Percentiles rank a stretch among this genome's conserved stretches.
Evolutionary conservation across 805 yeast species (phyloP).

Genomic region (Yarrowia porcina): DNA sequence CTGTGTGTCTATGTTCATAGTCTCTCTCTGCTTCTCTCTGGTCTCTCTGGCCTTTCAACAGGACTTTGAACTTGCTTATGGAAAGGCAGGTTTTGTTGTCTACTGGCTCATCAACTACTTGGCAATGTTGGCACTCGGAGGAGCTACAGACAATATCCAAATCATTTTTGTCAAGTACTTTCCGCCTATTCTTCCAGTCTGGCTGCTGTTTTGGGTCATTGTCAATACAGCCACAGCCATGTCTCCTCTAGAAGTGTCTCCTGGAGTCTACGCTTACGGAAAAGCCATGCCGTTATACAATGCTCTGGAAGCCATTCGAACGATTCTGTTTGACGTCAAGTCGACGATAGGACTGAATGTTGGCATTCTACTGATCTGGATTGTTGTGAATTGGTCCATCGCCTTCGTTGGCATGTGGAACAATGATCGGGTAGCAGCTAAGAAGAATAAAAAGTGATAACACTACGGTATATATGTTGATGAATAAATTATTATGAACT

Average conservation of each 20-base stretch:
- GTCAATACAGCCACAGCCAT: conserved; percentile 67
- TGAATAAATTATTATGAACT: conserved; percentile 15
- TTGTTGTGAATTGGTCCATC: conserved; percentile 43
- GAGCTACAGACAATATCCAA: conserved; percentile 65
- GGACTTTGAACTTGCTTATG: conserved; percentile 56
- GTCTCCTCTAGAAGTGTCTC: conserved; percentile 57
- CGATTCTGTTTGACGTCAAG: conserved; percentile 54
- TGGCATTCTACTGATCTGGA: conserved; percentile 62
- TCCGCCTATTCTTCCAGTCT: conserved; percentile 67
- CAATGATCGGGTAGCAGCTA: neutral
- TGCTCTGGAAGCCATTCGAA: conserved; percentile 58
- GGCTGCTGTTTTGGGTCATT: conserved; percentile 71
- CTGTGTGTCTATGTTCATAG: conserved; percentile 38
- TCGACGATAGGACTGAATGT: conserved; percentile 57
- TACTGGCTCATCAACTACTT: conserved; percentile 68
- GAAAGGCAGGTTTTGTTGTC: conserved; percentile 66
- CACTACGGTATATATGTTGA: neutral
- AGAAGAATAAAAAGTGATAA: neutral
- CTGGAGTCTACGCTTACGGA: conserved; percentile 59
- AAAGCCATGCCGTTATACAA: conserved; percentile 69
- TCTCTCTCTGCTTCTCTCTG: conserved; percentile 56
- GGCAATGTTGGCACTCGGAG: conserved; percentile 74
- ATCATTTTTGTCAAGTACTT: conserved; percentile 48
- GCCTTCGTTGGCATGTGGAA: neutral
- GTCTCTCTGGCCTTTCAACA: conserved; percentile 69